phyloP scores from a whole-genome alignment of 1,284 basidiomycete species.

The Ustilago sp. region DNA sequence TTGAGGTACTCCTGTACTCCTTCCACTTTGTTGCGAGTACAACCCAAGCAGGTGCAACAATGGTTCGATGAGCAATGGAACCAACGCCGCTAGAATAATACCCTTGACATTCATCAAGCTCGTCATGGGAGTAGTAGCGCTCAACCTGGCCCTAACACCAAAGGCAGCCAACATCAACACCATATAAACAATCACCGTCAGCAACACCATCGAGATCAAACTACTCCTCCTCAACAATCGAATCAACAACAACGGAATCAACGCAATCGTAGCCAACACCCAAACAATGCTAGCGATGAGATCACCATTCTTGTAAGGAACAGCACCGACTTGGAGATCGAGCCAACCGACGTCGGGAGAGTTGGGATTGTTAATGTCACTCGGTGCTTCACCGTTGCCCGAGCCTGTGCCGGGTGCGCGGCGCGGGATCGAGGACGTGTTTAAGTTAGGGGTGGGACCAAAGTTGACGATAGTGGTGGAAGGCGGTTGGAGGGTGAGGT shows the following conservation, averaged over 20 bases:
- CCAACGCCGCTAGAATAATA: slow-evolving; percentile 41
- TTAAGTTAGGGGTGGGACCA: slow-evolving; percentile 43
- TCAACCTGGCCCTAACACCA: slow-evolving; percentile 44
- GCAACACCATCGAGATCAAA: slow-evolving; percentile 51
- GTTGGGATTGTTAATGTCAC: slow-evolving; percentile 54
- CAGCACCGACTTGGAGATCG: slow-evolving; percentile 47
- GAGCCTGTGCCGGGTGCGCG: slow-evolving; percentile 18
- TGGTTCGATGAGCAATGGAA: slow-evolving; percentile 51
- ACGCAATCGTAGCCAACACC: slow-evolving; percentile 46
- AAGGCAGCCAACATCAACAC: slow-evolving; percentile 44
- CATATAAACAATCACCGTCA: slow-evolving; percentile 49
- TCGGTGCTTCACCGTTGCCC: slow-evolving; percentile 47
- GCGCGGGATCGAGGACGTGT: slow-evolving; percentile 21
- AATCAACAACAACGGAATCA: slow-evolving; percentile 56
- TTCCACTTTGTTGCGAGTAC: slow-evolving; percentile 41
- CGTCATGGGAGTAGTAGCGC: slow-evolving; percentile 38
- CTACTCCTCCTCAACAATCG: slow-evolving; percentile 47
- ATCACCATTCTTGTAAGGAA: slow-evolving; percentile 58
- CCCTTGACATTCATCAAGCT: slow-evolving; percentile 50
- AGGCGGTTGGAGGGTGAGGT: slow-evolving; percentile 24
- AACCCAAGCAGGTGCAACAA: slow-evolving; percentile 45
- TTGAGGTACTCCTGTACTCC: slow-evolving; percentile 40
- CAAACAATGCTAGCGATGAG: slow-evolving; percentile 52
- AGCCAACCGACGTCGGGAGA: slow-evolving; percentile 55
- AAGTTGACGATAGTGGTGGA: slow-evolving; percentile 40